Percentiles rank a stretch among this genome's conserved stretches.
Evolutionary conservation across 2,329 filamentous ascomycete genomes (phyloP).

Genomic region (Colletotrichum australisinense): DNA sequence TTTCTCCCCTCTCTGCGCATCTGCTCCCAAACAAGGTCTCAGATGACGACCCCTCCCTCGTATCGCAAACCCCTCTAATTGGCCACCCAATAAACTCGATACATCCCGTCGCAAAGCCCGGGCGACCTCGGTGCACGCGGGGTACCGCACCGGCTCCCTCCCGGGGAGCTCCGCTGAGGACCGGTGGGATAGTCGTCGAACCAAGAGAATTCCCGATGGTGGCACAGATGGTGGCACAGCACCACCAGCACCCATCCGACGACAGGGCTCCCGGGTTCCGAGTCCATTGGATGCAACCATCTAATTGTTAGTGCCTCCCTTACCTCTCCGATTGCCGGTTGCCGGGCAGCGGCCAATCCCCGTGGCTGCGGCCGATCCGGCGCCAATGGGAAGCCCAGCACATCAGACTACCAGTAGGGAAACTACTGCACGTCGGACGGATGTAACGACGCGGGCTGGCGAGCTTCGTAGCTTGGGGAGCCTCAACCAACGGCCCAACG

Average conservation of each 20-base stretch:
- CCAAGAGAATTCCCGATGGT: background rate
- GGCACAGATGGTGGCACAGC: conserved; percentile 21
- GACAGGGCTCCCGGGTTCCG: background rate
- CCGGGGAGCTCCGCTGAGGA: background rate
- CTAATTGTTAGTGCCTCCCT: background rate
- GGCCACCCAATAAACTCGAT: background rate
- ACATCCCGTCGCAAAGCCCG: background rate
- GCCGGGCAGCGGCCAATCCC: conserved; percentile 10
- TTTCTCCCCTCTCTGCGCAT: too few relatives aligned
- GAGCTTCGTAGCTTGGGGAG: background rate
- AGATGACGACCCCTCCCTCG: background rate
- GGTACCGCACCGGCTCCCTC: background rate
- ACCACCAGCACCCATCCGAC: background rate
- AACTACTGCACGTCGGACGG: background rate
- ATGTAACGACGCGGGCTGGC: background rate
- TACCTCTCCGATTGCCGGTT: background rate
- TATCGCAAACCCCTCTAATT: background rate
- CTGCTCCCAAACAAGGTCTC: background rate
- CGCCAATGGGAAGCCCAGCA: too few relatives aligned
- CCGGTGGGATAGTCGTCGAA: background rate
- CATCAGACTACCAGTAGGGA: background rate
- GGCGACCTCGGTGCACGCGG: background rate
- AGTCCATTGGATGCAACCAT: background rate
- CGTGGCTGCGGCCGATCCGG: conserved; percentile 1
- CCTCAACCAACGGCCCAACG: background rate